Evolutionary conservation across 2,329 filamentous ascomycete species (phyloP).

Genomic region (Sarocladiaceae sp.): DNA sequence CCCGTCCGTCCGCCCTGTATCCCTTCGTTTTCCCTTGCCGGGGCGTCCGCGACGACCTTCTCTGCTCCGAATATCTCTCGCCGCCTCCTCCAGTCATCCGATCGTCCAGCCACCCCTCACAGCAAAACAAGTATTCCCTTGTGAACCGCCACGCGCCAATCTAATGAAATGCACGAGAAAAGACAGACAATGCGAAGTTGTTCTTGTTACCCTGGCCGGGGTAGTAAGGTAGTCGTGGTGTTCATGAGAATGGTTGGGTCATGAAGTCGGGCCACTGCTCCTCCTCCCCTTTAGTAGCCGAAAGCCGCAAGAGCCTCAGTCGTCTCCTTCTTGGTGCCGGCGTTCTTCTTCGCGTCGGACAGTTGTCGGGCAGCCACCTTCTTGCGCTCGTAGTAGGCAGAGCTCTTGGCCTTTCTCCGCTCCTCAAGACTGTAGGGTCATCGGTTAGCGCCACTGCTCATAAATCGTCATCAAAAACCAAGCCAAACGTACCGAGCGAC

Average conservation of each 20-base stretch:
- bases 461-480: background rate
- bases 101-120: constrained; percentile 11
- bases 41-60: constrained; percentile 7
- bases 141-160: constrained; percentile 46
- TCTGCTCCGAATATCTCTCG: background rate
- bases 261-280: constrained; percentile 9
- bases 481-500: constrained; percentile 84
- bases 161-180: constrained; percentile 48
- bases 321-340: constrained; percentile 79
- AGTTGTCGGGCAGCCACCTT: constrained; percentile 90
- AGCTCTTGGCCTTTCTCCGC: constrained; percentile 98
- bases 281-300: constrained; percentile 66
- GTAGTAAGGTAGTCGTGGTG: constrained; percentile 9
- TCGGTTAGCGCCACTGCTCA: constrained; percentile 13
- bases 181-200: constrained; percentile 31
- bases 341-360: constrained; percentile 86
- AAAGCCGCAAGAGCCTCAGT: constrained; percentile 80
- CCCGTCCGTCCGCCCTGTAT: constrained; percentile 8
- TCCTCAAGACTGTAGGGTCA: constrained; percentile 75
- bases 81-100: background rate
- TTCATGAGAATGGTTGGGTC: constrained; percentile 9
- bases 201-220: constrained; percentile 9
- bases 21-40: constrained; percentile 8
- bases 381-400: constrained; percentile 99
- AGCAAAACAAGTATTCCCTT: constrained; percentile 40